Base-by-base conservation (phyloP, 257 asterid species). In the Salvia hispanica region DNA sequence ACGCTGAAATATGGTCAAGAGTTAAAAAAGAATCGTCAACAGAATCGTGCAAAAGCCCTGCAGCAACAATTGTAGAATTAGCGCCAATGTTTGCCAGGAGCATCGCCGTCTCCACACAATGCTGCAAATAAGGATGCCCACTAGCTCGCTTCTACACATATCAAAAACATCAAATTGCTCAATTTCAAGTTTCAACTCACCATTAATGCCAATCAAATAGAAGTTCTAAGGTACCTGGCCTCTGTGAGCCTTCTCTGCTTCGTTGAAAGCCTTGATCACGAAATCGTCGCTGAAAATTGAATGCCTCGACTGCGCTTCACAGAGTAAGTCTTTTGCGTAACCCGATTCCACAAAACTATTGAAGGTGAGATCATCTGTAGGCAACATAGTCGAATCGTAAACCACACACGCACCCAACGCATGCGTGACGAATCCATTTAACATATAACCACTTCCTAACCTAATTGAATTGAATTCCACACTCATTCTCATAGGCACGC, bases 1-100 rank as follows among this genome's bases (percentile, higher is more conserved):
- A 67, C 64, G 67, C 25, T 36, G 80, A 80, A 66, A 91, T 88
- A 58, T 79, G 70, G 64, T 91, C 97, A 62, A 66, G 83, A 5
- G 96, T 85, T 57, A 91, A 67, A 58, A 71, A 85, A 51, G 96
- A 74, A 81, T 94, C 97, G 62, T 94, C 99, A 65, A 91, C 74
- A 0, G 96, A 74, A 68, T 94, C 99, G 72, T 94, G 99, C 77
- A 94, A 77, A 67, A 91, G 87, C 78, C 99, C 99, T n/a, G 97
- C 96, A 52, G 96, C 95, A 69, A 94, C 99, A 51, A 94, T 96
- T 6, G 95, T 85, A 13, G 97, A 76, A 74, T 84, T 91, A 61
- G 99, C 95, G 28, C 99, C 99, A 43, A 88, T 71, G 28, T 62
- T 64, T 9, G 97, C 96, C 53, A 94, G 88, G 62, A 91, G 81